These are phyloP conservation scores for Penicillium verhagenii DNA, from an alignment of 495 filamentous ascomycete species.

Conservation along the genomic window DNA sequence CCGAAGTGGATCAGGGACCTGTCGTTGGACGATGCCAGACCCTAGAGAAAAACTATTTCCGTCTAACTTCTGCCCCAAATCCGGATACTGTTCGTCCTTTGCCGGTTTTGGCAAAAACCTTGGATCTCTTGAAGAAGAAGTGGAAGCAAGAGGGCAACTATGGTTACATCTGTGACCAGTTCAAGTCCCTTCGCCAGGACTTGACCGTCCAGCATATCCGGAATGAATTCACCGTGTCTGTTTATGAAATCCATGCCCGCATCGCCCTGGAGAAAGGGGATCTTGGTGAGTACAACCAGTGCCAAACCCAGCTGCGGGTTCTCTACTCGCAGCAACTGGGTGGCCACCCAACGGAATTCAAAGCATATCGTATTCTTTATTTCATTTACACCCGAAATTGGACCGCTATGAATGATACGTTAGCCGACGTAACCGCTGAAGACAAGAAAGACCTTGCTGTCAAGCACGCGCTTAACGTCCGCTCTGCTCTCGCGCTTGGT, in stretches of 20 bases:
- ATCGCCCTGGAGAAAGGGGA: conserved; percentile 98
- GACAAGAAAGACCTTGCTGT: conserved; percentile 83
- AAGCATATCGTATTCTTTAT: conserved; percentile 99
- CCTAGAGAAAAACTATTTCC: conserved; percentile 94
- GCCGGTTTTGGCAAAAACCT: conserved; percentile 71
- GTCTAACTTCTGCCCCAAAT: conserved; percentile 84
- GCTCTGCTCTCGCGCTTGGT: conserved; percentile 85
- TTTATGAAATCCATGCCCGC: conserved; percentile 96
- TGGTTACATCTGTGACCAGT: conserved; percentile 96
- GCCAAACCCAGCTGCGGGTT: conserved; percentile 92
- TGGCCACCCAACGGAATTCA: conserved; percentile 92
- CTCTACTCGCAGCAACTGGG: conserved; percentile 83
- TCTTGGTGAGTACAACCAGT: conserved; percentile 99
- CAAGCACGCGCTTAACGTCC: conserved; percentile 87
- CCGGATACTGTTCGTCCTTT: conserved; percentile 86
- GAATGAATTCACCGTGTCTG: conserved; percentile 89
- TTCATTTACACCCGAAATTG: conserved; percentile 98
- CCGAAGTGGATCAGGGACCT: conserved; percentile 64
- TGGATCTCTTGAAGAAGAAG: conserved; percentile 88
- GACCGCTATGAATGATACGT: conserved; percentile 93
- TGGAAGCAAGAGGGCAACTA: conserved; percentile 96
- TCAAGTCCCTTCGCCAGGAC: conserved; percentile 97
- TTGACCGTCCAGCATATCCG: conserved; percentile 96
- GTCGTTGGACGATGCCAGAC: conserved; percentile 79
- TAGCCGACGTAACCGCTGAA: conserved; percentile 96